phyloP scores from a whole-genome alignment of 306 rosid genomes.

The Hippophae tibetana region DNA sequence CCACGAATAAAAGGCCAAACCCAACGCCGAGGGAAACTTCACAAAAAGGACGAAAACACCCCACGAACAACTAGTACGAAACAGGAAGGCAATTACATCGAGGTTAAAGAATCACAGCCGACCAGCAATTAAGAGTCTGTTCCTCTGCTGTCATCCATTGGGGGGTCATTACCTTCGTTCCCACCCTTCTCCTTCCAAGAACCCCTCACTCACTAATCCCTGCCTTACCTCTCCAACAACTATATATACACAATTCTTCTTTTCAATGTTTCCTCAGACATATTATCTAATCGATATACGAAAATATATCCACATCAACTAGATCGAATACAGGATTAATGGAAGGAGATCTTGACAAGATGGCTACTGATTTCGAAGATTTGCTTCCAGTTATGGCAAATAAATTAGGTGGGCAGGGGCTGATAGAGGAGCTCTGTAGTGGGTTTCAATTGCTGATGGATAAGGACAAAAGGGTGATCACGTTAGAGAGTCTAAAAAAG shows the following conservation, averaged over 20 bases:
- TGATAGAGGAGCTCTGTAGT: constrained; percentile 70
- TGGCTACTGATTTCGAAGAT: constrained; percentile 39
- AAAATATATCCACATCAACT: background rate
- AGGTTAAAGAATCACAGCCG: constrained; percentile 36
- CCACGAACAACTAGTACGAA: constrained; percentile 38
- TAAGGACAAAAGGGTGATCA: constrained; percentile 60
- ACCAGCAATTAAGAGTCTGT: constrained; percentile 37
- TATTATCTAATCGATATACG: background rate
- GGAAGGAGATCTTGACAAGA: constrained; percentile 34
- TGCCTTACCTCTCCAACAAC: no score
- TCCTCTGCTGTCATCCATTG: constrained; percentile 42
- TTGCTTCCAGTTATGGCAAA: constrained; percentile 69
- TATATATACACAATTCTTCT: background rate
- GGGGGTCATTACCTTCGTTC: constrained; percentile 1
- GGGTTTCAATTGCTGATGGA: constrained; percentile 79
- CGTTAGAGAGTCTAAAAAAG: constrained; percentile 54
- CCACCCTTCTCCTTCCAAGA: constrained; percentile 30
- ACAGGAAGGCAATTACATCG: constrained; percentile 36
- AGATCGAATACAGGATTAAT: background rate
- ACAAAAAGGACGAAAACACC: background rate
- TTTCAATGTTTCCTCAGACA: background rate
- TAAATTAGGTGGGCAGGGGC: constrained; percentile 76
- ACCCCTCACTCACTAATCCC: constrained; percentile 11
- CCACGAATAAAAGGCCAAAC: no score
- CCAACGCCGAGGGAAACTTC: background rate